phyloP scores from a whole-genome alignment of 768 basidiomycete genomes.

The Leccinum fibrillosum region DNA sequence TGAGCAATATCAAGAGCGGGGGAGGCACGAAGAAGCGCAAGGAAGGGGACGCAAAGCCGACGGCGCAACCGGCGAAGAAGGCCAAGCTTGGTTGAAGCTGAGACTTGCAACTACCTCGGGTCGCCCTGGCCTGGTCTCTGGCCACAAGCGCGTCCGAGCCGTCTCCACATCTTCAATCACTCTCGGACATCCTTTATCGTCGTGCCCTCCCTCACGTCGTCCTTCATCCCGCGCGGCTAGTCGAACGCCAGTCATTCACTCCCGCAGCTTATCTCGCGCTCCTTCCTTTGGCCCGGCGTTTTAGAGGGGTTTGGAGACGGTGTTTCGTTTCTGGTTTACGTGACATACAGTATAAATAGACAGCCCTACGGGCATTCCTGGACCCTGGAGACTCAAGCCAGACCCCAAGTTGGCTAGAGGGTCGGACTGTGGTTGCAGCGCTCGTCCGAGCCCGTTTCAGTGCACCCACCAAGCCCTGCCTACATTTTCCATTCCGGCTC shows the following conservation, averaged over 20 bases:
- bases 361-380: too few species aligned
- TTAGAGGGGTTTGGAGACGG: conserved; percentile 14
- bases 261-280: conserved; percentile 60
- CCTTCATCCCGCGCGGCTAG: conserved; percentile 65
- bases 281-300: conserved; percentile 55
- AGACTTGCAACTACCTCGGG: conserved; percentile 20
- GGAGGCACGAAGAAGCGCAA: conserved; percentile 68
- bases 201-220: conserved; percentile 65
- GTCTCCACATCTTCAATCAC: conserved; percentile 55
- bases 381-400: too few species aligned
- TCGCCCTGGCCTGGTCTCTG: conserved; percentile 34
- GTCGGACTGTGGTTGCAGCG: too few species aligned
- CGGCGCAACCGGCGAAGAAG: conserved; percentile 67
- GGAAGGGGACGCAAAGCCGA: conserved; percentile 57
- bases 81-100: conserved; percentile 51
- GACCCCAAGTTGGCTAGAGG: too few species aligned
- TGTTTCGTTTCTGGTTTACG: too few species aligned
- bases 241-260: conserved; percentile 50
- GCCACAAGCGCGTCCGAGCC: conserved; percentile 48
- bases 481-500: too few species aligned
- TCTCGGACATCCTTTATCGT: conserved; percentile 60
- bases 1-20: conserved; percentile 40
- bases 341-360: too few species aligned
- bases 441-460: too few species aligned
- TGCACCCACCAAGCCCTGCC: too few species aligned